Percentiles rank a stretch among this genome's conserved stretches.
Conservation (phyloP, 768 basidiomycete genomes). For the Boletus sensibilis region DNA sequence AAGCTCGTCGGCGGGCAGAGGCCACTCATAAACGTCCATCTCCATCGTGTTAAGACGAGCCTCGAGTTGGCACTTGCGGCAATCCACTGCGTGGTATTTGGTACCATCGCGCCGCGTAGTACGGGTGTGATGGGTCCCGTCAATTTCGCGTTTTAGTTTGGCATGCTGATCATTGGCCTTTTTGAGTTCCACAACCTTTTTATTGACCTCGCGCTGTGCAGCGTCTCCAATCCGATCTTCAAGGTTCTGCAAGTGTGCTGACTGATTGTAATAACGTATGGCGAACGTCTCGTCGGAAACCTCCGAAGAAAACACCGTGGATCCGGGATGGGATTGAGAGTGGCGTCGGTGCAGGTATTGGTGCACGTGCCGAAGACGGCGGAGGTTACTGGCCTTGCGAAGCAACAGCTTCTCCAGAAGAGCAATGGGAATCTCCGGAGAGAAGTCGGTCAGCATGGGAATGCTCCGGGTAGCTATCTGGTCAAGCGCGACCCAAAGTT, state of each 20-base stretch:
- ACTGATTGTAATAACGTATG: constrained; percentile 31
- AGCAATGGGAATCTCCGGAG: constrained; percentile 41
- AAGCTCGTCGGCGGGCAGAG: constrained; percentile 34
- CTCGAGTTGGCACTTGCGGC: constrained; percentile 27
- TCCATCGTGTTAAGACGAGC: constrained; percentile 13
- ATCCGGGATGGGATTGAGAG: background rate
- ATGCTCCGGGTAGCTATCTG: constrained; percentile 30
- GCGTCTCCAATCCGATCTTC: constrained; percentile 28
- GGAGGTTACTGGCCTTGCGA: constrained; percentile 27
- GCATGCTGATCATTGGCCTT: constrained; percentile 11
- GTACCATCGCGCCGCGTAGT: no score
- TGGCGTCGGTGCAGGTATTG: constrained; percentile 35
- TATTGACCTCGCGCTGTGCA: constrained; percentile 19
- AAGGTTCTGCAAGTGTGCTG: constrained; percentile 22
- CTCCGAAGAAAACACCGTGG: constrained; percentile 36
- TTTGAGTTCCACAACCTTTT: constrained; percentile 30
- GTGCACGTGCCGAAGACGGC: constrained; percentile 27
- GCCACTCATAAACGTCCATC: constrained; percentile 45
- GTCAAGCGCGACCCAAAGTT: constrained; percentile 51
- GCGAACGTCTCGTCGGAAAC: constrained; percentile 28
- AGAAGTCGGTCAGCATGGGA: constrained; percentile 43
- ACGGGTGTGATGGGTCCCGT: background rate
- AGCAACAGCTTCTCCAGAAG: constrained; percentile 46
- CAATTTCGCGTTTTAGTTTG: background rate
- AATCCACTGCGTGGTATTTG: background rate